Percentiles rank a stretch among this genome's conserved stretches.
phyloP scores from a whole-genome alignment of 768 basidiomycete species.

The Collybia sp. region DNA sequence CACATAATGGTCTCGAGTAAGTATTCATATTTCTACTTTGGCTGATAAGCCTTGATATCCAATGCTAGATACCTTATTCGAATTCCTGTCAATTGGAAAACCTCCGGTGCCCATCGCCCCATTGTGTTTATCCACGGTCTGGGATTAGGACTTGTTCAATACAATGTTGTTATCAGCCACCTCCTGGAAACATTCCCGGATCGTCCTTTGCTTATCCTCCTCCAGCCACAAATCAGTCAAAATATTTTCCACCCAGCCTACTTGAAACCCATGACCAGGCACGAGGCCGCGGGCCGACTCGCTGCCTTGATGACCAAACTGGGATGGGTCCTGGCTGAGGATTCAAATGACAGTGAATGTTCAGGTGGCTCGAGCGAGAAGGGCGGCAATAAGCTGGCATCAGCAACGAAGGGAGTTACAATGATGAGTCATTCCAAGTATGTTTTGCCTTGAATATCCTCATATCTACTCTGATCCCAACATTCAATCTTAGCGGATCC shows the following conservation, averaged over 20 bases:
- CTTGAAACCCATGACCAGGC: constrained; percentile 63
- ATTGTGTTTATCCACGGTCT: constrained; percentile 87
- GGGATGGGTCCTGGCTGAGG: constrained; percentile 50
- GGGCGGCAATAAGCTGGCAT: too few relatives aligned
- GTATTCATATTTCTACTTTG: constrained; percentile 13
- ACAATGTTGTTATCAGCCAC: constrained; percentile 54
- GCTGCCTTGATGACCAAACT: constrained; percentile 53
- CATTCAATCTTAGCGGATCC: constrained; percentile 48
- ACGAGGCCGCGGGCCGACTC: constrained; percentile 53
- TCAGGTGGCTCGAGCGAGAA: too few relatives aligned
- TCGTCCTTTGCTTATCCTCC: constrained; percentile 66
- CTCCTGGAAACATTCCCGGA: constrained; percentile 53
- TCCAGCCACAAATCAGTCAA: constrained; percentile 88
- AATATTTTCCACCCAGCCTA: constrained; percentile 74
- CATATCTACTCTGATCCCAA: not conserved
- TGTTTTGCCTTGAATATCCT: constrained; percentile 13
- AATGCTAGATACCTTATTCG: constrained; percentile 65
- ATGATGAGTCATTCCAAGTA: constrained; percentile 89
- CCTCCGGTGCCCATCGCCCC: constrained; percentile 54
- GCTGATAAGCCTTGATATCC: not conserved
- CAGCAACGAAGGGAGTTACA: constrained; percentile 51
- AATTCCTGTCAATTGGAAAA: constrained; percentile 63
- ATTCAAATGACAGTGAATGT: constrained; percentile 13
- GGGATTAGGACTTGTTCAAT: constrained; percentile 76
- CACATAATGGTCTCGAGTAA: constrained; percentile 68